Evolutionary conservation across 2,329 filamentous ascomycete genomes (phyloP), one percentile per base, ranked within the genome.

Genomic region (Geosmithia flava): DNA sequence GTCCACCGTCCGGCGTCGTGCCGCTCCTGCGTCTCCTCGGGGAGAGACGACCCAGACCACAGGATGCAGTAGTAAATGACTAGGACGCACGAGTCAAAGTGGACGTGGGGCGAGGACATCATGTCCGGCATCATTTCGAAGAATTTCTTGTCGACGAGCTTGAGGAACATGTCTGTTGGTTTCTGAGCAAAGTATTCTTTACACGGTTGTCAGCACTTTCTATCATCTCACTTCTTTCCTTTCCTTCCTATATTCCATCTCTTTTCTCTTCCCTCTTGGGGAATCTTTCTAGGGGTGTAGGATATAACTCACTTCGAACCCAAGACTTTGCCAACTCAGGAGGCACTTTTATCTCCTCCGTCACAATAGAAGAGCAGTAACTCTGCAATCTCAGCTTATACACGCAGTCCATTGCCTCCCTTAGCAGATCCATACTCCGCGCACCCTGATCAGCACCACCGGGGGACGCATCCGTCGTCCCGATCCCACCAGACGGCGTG

Each of bases 11-110:
- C 40, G 11, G 13, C n/a, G 8, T 20, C 30, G 2, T 39, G 3
- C 17, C n/a, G 16, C 10, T 44, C 16, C 17, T 27, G 20, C 19
- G 15, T n/a, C 10, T 15, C 20, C 27, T 19, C 20, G 15, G 33
- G 30, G 6, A 44, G 19, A 7, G 15, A 29, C 23, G 53, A 56
- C 19, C 60, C 60, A 8, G 60, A 53, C 37, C 56, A 62, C 7
- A 62, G 53, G 15, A 62, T 55, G 17, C 53, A 53, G 29, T 62
- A 62, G 48, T 62, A 62, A 8, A 62, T 59, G 1, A 62, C 54
- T 0, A 59, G 50, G 11, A 62, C 58, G 13, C 55, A 54, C 0
- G 58, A 54, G n/a, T 62, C 60, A 1, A 62, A 43, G 7, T 61
- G 56, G 2, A 62, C 54, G n/a, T 62, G 57, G 2, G 56, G 56